These are phyloP conservation scores for Alternaria longipes DNA, from an alignment of 2,329 filamentous ascomycete species.

Conservation along the genomic window DNA sequence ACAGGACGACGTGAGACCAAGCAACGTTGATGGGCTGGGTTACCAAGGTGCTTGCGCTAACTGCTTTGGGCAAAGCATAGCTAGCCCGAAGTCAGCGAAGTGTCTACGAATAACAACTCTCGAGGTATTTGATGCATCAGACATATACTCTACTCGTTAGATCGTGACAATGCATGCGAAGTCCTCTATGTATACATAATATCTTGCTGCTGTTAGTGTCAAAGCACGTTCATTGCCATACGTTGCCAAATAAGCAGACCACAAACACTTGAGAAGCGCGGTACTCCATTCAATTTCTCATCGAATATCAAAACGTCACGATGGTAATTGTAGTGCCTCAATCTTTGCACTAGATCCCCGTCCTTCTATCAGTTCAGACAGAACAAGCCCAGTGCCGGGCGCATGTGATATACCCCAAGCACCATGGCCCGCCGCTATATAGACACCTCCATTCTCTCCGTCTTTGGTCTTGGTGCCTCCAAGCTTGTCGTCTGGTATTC, in stretches of 20 bases:
- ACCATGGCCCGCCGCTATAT: conserved; percentile 75
- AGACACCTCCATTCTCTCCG: conserved; percentile 68
- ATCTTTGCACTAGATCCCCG: conserved; percentile 68
- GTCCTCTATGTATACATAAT: neutral
- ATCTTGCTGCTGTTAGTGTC: neutral
- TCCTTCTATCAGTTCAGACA: conserved; percentile 75
- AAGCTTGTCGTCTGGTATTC: conserved; percentile 65
- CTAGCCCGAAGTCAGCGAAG: neutral
- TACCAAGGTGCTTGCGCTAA: conserved; percentile 13
- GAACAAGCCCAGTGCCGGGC: conserved; percentile 74
- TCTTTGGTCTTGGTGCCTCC: conserved; percentile 59
- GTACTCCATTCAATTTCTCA: neutral
- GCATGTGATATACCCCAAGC: conserved; percentile 71
- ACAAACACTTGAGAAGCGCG: neutral
- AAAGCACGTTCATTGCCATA: neutral
- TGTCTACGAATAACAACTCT: neutral
- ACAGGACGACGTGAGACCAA: neutral
- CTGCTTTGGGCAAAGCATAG: neutral
- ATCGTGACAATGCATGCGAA: neutral
- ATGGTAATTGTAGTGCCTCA: conserved; percentile 55
- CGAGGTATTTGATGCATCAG: neutral
- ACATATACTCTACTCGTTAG: neutral
- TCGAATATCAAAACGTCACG: neutral
- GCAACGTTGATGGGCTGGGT: conserved; percentile 7
- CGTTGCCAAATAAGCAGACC: neutral